phyloP scores from a whole-genome alignment of 371 early-diverging fungal species.

The Hamiltosporidium magnivora region DNA sequence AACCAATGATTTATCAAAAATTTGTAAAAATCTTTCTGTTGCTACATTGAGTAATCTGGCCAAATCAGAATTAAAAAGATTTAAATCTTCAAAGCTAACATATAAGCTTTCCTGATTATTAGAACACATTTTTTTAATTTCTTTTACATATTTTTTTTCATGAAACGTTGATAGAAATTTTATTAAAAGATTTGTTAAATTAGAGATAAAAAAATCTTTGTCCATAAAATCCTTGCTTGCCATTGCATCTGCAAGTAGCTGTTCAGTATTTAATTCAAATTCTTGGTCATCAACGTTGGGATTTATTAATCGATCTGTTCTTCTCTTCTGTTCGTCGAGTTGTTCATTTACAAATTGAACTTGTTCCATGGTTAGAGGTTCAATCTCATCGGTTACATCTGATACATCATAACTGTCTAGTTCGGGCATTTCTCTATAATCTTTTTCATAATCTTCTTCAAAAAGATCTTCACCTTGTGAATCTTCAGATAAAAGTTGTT shows the following conservation, averaged over 20 bases:
- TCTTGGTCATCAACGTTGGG: neutral
- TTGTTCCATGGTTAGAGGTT: neutral
- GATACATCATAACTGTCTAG: neutral
- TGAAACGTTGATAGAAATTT: neutral
- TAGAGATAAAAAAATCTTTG: neutral
- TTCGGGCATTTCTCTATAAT: neutral
- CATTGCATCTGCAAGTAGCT: neutral
- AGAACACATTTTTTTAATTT: slow-evolving; percentile 52
- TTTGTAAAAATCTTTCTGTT: slow-evolving; percentile 44
- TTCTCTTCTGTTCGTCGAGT: neutral
- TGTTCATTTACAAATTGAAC: neutral
- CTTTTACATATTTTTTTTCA: slow-evolving; percentile 41
- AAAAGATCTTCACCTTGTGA: slow-evolving; percentile 1
- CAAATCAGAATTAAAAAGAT: slow-evolving; percentile 13
- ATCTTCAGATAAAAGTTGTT: neutral
- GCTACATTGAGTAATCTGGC: slow-evolving; percentile 11
- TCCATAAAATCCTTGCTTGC: neutral
- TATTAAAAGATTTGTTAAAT: neutral
- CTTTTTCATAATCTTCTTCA: neutral
- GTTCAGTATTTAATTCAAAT: neutral
- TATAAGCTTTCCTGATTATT: slow-evolving; percentile 45
- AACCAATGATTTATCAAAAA: slow-evolving; percentile 79
- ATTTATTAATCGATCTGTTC: neutral
- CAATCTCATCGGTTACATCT: neutral
- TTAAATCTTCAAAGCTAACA: slow-evolving; percentile 47